These are phyloP conservation scores for Amauroascus niger DNA, from an alignment of 2,329 filamentous ascomycete species.

Conservation along the genomic window DNA sequence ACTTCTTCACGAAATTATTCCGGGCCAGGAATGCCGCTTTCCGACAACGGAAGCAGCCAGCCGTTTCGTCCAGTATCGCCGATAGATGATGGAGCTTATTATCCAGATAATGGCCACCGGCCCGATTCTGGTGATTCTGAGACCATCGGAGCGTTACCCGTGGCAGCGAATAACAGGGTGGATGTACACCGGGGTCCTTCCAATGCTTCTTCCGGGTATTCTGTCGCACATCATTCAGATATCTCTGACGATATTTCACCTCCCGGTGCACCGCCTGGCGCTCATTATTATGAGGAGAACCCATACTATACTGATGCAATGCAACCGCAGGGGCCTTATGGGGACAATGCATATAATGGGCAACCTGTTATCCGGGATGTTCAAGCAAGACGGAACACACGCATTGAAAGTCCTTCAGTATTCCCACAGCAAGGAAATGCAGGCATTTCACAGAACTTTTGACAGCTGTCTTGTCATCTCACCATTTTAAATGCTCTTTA, in stretches of 20 bases:
- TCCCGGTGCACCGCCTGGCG: conserved; percentile 36
- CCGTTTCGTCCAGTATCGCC: conserved; percentile 51
- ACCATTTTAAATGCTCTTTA: not conserved
- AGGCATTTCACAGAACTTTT: conserved; percentile 97
- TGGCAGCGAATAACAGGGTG: conserved; percentile 25
- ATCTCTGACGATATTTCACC: conserved; percentile 47
- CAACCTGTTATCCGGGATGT: conserved; percentile 90
- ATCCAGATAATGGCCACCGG: conserved; percentile 47
- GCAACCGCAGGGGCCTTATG: conserved; percentile 44
- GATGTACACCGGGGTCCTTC: conserved; percentile 75
- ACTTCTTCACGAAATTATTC: conserved; percentile 73
- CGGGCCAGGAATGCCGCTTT: conserved; percentile 54
- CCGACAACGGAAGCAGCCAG: conserved; percentile 56
- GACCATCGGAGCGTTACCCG: conserved; percentile 62
- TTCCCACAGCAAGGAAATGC: conserved; percentile 65
- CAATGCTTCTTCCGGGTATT: conserved; percentile 94
- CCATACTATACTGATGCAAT: conserved; percentile 45
- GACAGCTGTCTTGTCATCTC: conserved; percentile 20
- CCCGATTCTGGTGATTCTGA: conserved; percentile 61
- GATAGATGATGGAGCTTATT: conserved; percentile 48
- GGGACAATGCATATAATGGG: conserved; percentile 26
- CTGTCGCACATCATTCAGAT: conserved; percentile 64
- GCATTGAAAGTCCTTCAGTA: conserved; percentile 82
- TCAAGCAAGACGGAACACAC: conserved; percentile 79
- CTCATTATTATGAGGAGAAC: conserved; percentile 46